Evolutionary conservation across 1,284 basidiomycete genomes (phyloP), one percentile per base, ranked within the genome.

Genomic region (Fomitopsis betulina): DNA sequence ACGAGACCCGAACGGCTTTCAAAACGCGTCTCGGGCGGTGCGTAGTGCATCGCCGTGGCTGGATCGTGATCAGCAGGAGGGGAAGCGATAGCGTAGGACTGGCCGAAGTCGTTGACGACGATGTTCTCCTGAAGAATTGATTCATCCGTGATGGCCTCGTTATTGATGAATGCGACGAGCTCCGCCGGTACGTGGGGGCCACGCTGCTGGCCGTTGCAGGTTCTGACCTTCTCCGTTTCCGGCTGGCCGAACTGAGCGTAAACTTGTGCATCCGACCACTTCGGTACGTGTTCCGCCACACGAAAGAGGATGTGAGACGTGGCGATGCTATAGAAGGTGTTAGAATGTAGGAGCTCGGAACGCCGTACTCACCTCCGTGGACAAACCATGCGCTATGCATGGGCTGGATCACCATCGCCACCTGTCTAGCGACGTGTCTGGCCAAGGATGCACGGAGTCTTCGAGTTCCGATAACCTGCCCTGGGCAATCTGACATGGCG

Each of bases 291-390:
- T 32, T 59, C 56, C n/a, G 64, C 63, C 10, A 70, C 33, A 33
- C 62, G 65, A 58, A 75, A 74, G 10, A 75, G 63, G 60, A 75
- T 66, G 62, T 74, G 75, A 13, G 71, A 72, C 49, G 73, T 69
- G 12, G 73, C 74, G 23, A 75, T 61, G 58, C 75, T 73, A 50
- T 55, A 58, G 35, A 23, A 53, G 54, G 27, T 47, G 27, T 55
- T 9, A 58, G 10, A 13, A 35, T 27, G 23, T 38, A 21, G 19
- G 32, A 39, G 52, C 43, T 32, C 58, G 58, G 25, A 23, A n/a
- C 1, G 27, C 5, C 33, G 12, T 6, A 49, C 65, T 49, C 39
- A 74, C 75, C 75, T 68, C 73, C 72, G 62, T 76, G 75, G 53
- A 74, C 70, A 12, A 70, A 32, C 23, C 72, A 72, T 25, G 64